Evolutionary conservation across 1,139 yeast genomes (phyloP).

Genomic region (Suhomyces bokatorum): DNA sequence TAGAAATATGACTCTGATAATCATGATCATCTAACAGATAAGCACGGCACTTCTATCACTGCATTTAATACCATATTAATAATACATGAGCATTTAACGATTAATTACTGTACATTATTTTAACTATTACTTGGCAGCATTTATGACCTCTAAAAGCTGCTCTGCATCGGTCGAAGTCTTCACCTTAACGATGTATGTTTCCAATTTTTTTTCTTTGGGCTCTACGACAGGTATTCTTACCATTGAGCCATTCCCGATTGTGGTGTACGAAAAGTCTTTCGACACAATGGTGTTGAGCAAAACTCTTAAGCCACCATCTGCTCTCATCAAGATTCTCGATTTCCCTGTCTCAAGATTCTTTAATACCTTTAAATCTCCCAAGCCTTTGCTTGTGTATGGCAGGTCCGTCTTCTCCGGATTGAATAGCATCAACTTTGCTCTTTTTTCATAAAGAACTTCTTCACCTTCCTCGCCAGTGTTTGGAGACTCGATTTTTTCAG

Average conservation of each 20-base stretch:
- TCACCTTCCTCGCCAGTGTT: constrained; percentile 87
- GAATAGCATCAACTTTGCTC: constrained; percentile 70
- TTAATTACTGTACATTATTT: constrained; percentile 4
- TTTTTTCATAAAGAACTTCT: constrained; percentile 58
- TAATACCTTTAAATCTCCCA: constrained; percentile 79
- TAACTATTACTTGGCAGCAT: constrained; percentile 27
- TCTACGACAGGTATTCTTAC: constrained; percentile 62
- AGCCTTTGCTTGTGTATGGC: constrained; percentile 64
- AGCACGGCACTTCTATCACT: background rate
- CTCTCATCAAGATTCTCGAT: constrained; percentile 73
- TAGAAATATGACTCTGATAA: constrained; percentile 9
- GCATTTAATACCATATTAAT: background rate
- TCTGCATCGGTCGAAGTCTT: constrained; percentile 70
- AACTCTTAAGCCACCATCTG: constrained; percentile 87
- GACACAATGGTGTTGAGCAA: constrained; percentile 63
- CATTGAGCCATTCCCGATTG: constrained; percentile 57
- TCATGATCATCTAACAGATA: background rate
- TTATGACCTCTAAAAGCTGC: constrained; percentile 55
- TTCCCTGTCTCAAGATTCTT: constrained; percentile 58
- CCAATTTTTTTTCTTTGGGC: constrained; percentile 36
- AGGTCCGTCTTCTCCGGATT: constrained; percentile 49
- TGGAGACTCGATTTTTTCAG: constrained; percentile 46
- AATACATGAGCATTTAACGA: background rate
- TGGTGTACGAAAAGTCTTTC: constrained; percentile 53
- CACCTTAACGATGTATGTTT: constrained; percentile 69